Percentiles rank a stretch among this genome's conserved stretches.
These are phyloP conservation scores for Cordyceps militaris DNA, from an alignment of 2,329 filamentous ascomycete species.

Conservation along the genomic window DNA sequence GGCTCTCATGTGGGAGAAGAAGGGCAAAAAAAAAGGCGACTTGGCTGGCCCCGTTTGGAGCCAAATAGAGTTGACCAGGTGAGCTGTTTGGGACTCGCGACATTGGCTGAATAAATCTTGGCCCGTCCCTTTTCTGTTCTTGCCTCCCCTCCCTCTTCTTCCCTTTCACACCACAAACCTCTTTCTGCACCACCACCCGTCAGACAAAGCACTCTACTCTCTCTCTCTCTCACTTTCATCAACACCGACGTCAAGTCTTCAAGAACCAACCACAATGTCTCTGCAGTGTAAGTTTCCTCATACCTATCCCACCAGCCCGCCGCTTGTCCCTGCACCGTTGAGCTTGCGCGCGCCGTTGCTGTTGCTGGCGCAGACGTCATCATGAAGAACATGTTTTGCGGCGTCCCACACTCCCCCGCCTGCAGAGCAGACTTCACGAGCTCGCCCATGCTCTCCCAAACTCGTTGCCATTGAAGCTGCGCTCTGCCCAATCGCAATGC, in stretches of 20 bases:
- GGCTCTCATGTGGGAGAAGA: not conserved
- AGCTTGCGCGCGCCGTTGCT: not conserved
- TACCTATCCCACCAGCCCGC: not conserved
- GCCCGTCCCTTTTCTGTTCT: not conserved
- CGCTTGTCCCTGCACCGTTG: too few species aligned
- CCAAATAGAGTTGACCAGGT: not conserved
- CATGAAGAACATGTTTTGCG: not conserved
- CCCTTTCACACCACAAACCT: conserved; percentile 13
- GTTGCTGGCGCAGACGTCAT: conserved; percentile 9
- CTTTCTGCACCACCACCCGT: conserved; percentile 2
- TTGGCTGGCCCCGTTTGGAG: not conserved
- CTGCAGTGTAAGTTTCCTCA: conserved; percentile 45
- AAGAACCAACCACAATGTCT: conserved; percentile 41
- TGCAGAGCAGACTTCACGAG: not conserved
- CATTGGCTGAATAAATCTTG: not conserved
- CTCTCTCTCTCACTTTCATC: conserved; percentile 7
- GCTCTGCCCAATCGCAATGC: not conserved
- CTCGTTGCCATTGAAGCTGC: not conserved
- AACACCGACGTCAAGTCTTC: not conserved
- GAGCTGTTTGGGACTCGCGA: not conserved
- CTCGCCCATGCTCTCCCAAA: not conserved
- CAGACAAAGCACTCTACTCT: not conserved
- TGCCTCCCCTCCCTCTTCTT: conserved; percentile 14
- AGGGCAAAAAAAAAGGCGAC: too few species aligned
- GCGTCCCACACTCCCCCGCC: not conserved